A percentile compares a stretch with the other conserved stretches of the same genome.
Conservation (phyloP, 306 rosid genomes). For the Cucurbita pepo region DNA sequence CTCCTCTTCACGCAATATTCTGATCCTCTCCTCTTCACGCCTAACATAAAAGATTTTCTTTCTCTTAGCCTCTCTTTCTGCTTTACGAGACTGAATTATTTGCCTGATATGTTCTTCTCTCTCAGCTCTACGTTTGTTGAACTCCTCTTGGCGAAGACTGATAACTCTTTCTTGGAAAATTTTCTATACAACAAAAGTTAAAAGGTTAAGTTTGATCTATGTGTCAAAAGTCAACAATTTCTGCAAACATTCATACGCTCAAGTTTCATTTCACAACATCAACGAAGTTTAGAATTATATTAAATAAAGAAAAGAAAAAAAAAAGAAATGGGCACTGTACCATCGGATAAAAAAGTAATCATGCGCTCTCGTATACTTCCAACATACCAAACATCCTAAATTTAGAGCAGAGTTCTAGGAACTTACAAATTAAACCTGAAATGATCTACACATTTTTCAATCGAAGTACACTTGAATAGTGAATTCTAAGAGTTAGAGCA, state of each 20-base stretch:
- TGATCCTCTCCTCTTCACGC: conserved; percentile 63
- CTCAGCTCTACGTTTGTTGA: conserved; percentile 45
- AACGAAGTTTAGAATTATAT: not conserved
- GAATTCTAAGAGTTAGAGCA: not conserved
- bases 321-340: not conserved
- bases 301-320: not conserved
- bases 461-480: not conserved
- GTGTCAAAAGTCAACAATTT: not conserved
- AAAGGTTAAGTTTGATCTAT: not conserved
- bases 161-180: conserved; percentile 51
- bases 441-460: not conserved
- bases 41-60: conserved; percentile 61
- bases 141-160: conserved; percentile 51
- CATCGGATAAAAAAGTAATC: not conserved
- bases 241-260: not conserved
- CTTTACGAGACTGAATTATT: conserved; percentile 47
- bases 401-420: not conserved
- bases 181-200: conserved; percentile 18
- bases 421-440: not conserved
- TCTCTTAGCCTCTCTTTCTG: conserved; percentile 55
- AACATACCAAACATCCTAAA: not conserved
- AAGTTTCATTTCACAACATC: not conserved
- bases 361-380: not conserved
- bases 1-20: conserved; percentile 59
- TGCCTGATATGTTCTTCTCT: conserved; percentile 53